Evolutionary conservation across 306 rosid genomes (phyloP).

Genomic region (Hippophae gyantsensis): DNA sequence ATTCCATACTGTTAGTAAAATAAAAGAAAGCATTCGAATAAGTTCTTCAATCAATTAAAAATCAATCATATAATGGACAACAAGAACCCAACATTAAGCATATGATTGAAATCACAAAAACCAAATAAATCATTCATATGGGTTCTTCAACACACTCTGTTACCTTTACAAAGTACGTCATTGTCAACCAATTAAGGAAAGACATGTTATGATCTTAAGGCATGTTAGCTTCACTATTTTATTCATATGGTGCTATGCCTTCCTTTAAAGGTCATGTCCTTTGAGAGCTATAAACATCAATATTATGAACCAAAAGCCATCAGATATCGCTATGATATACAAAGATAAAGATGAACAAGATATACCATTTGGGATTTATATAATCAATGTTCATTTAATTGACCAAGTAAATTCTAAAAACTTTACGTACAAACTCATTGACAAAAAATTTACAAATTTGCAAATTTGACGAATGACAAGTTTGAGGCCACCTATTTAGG

Average conservation of each 20-base stretch:
- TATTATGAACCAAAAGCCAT: constrained; percentile 12
- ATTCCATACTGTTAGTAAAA: too few relatives aligned
- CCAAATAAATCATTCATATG: too few relatives aligned
- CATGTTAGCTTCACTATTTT: constrained; percentile 25
- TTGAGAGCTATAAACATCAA: constrained; percentile 9
- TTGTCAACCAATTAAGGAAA: constrained; percentile 37
- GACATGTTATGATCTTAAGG: constrained; percentile 13
- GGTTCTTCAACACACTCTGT: too few relatives aligned
- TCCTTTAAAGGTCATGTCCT: constrained; percentile 21
- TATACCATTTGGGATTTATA: constrained; percentile 45
- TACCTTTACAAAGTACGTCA: too few relatives aligned
- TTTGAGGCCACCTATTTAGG: constrained; percentile 36
- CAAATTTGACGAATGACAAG: constrained; percentile 57
- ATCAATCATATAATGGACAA: too few relatives aligned
- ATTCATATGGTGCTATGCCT: constrained; percentile 28
- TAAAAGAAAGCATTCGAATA: too few relatives aligned
- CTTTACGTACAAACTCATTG: constrained; percentile 43
- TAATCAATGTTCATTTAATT: constrained; percentile 35
- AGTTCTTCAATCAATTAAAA: too few relatives aligned
- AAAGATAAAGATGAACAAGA: constrained; percentile 37
- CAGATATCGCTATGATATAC: constrained; percentile 44
- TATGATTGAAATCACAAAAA: too few relatives aligned
- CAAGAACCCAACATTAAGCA: too few relatives aligned
- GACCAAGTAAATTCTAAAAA: constrained; percentile 43
- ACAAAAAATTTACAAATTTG: constrained; percentile 56